Evolutionary conservation across 2,329 filamentous ascomycete genomes (phyloP), one percentile per base, ranked within the genome.

Genomic region (Botrytis cinerea): DNA sequence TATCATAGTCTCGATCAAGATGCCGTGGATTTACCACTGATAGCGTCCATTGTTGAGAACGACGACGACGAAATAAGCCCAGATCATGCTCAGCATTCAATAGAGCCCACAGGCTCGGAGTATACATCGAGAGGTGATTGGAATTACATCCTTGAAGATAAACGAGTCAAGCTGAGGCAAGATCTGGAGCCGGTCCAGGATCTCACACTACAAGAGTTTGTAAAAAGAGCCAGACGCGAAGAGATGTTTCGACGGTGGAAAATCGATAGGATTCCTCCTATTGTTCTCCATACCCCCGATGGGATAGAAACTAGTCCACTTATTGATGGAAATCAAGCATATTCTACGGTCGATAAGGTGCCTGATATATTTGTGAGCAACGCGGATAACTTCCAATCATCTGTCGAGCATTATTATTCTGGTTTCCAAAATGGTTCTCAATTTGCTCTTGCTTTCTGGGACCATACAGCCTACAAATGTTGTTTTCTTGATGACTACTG

Each of bases 201-300:
- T 22, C 64, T 32, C 35, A 67, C 46, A 28, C 64, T 67, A n/a
- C 46, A 67, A 20, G 46, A 38, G 3, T 67, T 67, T 40, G 35
- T 67, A 5, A 51, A 32, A 40, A 67, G 64, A 38, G 64, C 64
- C 4, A 54, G 64, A 54, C 35, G 64, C 25, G 46, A 46, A 16
- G 64, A 67, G 16, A 67, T 67, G 32, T 67, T 67, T 40, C 46
- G 46, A 8, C n/a, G 32, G 16, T 54, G 46, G 46, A 67, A 40
- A 20, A 54, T 54, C 18, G 22, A 67, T 40, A 67, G 16, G 3
- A 40, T 54, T 5, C 64, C 64, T 14, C 46, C 46, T 12, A 67
- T 67, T 12, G 35, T 54, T 25, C 46, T 67, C 12, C 54, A 54
- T 40, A 9, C 40, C 4, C 46, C 64, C 14, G 46, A 67, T 54